Percentiles rank a stretch among this genome's conserved stretches.
Evolutionary conservation across 306 rosid genomes (phyloP).

Genomic region (Vicia sativa): DNA sequence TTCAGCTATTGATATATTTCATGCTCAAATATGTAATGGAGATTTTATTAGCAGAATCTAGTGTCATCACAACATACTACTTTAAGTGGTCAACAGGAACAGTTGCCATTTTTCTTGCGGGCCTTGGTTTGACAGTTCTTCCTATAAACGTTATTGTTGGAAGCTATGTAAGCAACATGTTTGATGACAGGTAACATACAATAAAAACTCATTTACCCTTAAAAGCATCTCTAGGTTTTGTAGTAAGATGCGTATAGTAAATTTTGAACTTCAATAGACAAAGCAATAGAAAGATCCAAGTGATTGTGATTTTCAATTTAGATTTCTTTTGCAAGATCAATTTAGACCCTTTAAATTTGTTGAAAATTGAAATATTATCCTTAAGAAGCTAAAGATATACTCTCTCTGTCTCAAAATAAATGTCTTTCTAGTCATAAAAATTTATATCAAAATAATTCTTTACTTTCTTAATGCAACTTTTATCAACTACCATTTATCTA

Average conservation of each 20-base stretch:
- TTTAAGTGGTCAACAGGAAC: slow-evolving; percentile 86
- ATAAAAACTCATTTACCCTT: slow-evolving; percentile 13
- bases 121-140: slow-evolving; percentile 93
- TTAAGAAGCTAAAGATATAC: slow-evolving; percentile 20
- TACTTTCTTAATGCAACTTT: no score
- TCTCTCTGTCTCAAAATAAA: no score
- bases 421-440: no score
- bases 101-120: slow-evolving; percentile 90
- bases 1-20: slow-evolving; percentile 94
- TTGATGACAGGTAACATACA: slow-evolving; percentile 81
- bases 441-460: no score
- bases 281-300: neutral
- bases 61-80: slow-evolving; percentile 92
- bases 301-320: slow-evolving; percentile 13
- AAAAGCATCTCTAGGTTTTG: slow-evolving; percentile 23
- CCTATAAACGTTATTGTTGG: slow-evolving; percentile 86
- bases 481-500: no score
- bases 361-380: slow-evolving; percentile 24
- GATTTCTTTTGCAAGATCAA: slow-evolving; percentile 16
- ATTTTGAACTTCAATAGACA: neutral
- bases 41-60: slow-evolving; percentile 90
- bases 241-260: slow-evolving; percentile 7
- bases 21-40: slow-evolving; percentile 99
- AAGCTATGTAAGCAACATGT: slow-evolving; percentile 90
- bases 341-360: slow-evolving; percentile 10